phyloP scores from a whole-genome alignment of 257 asterid genomes.

The Cordia subcordata region DNA sequence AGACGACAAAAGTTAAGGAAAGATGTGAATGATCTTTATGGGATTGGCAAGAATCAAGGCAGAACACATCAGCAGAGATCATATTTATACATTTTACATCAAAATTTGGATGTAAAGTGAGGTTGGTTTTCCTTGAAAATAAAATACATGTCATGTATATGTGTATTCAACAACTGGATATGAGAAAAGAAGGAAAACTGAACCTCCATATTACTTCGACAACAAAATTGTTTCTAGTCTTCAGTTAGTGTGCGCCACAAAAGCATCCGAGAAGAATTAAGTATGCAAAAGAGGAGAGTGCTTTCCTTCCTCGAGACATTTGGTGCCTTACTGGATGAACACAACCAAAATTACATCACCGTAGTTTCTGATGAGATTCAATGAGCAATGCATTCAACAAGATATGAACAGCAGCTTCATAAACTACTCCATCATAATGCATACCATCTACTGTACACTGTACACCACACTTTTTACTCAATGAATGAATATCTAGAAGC shows the following conservation, averaged over 20 bases:
- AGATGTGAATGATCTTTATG: background rate
- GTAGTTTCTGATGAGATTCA: slow-evolving; percentile 75
- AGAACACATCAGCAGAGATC: slow-evolving; percentile 31
- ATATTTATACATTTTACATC: slow-evolving; percentile 35
- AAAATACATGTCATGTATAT: slow-evolving; percentile 26
- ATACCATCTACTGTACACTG: slow-evolving; percentile 82
- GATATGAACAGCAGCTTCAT: slow-evolving; percentile 73
- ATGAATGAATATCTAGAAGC: slow-evolving; percentile 53
- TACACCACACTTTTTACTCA: slow-evolving; percentile 65
- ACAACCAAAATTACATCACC: slow-evolving; percentile 23
- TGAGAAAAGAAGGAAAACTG: slow-evolving; percentile 12
- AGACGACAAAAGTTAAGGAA: background rate
- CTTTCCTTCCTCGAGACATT: background rate
- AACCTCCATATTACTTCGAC: slow-evolving; percentile 21
- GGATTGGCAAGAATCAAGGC: slow-evolving; percentile 1
- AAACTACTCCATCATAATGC: slow-evolving; percentile 77
- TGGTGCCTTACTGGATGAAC: slow-evolving; percentile 11
- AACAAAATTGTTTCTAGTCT: slow-evolving; percentile 20
- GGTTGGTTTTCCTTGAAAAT: slow-evolving; percentile 26
- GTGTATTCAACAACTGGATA: slow-evolving; percentile 31
- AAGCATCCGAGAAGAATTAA: slow-evolving; percentile 18
- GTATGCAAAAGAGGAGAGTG: slow-evolving; percentile 1
- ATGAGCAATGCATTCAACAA: slow-evolving; percentile 84
- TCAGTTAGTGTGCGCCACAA: slow-evolving; percentile 20
- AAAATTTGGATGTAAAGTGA: slow-evolving; percentile 41